Percentiles rank a stretch among this genome's conserved stretches.
Evolutionary conservation across 23 red algal species (phyloP).

Genomic region (Gracilaria gracilis): DNA sequence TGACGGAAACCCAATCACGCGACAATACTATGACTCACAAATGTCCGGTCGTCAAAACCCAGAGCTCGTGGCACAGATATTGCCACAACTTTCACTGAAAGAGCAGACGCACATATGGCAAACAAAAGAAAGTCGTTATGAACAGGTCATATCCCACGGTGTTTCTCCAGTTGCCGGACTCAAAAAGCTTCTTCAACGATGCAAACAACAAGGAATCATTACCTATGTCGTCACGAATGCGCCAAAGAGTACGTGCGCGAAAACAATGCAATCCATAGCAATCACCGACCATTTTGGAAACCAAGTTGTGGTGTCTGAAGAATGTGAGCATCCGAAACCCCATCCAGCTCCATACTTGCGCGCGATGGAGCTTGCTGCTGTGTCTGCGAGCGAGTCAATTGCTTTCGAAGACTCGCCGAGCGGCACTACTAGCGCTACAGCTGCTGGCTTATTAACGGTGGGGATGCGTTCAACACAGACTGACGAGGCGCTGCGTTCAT

Average conservation of each 20-base stretch:
- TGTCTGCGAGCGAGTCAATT: slow-evolving; percentile 54
- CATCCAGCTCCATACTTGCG: slow-evolving; percentile 67
- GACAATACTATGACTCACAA: slow-evolving; percentile 60
- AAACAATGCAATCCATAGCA: slow-evolving; percentile 49
- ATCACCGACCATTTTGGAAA: slow-evolving; percentile 37
- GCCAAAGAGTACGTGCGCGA: slow-evolving; percentile 41
- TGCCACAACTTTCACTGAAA: slow-evolving; percentile 48
- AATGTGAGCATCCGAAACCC: slow-evolving; percentile 66
- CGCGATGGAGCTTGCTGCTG: slow-evolving; percentile 46
- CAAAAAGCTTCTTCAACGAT: slow-evolving; percentile 23
- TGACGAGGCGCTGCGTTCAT: slow-evolving; percentile 37
- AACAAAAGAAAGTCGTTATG: slow-evolving; percentile 73
- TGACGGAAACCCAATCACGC: slow-evolving; percentile 44
- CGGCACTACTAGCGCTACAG: slow-evolving; percentile 45
- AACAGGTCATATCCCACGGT: slow-evolving; percentile 35
- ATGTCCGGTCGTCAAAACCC: slow-evolving; percentile 78
- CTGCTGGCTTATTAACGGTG: slow-evolving; percentile 68
- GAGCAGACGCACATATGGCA: slow-evolving; percentile 39
- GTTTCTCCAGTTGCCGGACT: slow-evolving; percentile 50
- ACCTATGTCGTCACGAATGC: slow-evolving; percentile 73
- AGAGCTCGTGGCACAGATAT: slow-evolving; percentile 58
- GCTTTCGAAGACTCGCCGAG: slow-evolving; percentile 77
- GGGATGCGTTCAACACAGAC: slow-evolving; percentile 67
- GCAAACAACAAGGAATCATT: not conserved
- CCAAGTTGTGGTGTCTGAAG: slow-evolving; percentile 57